Percentiles rank a stretch among this genome's conserved stretches.
These are phyloP conservation scores for Phoenix roebelenii DNA, from an alignment of 176 grass and related monocot species.

Conservation along the genomic window DNA sequence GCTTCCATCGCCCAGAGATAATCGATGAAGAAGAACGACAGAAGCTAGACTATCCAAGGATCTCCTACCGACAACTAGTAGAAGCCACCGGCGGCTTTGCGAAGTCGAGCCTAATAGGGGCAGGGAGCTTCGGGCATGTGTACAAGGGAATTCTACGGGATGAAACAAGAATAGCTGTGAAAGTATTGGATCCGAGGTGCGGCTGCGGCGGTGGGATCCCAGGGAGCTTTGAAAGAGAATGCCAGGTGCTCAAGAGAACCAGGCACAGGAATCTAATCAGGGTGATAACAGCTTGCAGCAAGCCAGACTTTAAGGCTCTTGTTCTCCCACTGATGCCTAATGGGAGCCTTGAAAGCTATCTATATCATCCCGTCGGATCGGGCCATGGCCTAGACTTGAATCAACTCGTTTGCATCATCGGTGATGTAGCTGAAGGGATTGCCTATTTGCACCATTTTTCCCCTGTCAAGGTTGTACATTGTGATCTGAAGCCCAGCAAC, in stretches of 20 bases:
- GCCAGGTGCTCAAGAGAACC: slow-evolving; percentile 72
- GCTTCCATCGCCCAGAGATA: slow-evolving; percentile 16
- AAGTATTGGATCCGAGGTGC: slow-evolving; percentile 70
- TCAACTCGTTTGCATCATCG: slow-evolving; percentile 48
- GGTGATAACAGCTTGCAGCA: slow-evolving; percentile 78
- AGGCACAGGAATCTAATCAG: slow-evolving; percentile 85
- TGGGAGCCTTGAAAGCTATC: slow-evolving; percentile 66
- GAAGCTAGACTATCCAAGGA: slow-evolving; percentile 53
- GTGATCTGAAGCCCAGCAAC: slow-evolving; percentile 88
- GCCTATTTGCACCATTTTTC: slow-evolving; percentile 88
- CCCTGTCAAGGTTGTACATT: slow-evolving; percentile 69
- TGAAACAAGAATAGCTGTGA: slow-evolving; percentile 61
- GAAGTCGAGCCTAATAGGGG: slow-evolving; percentile 49
- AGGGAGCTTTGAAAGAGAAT: slow-evolving; percentile 80
- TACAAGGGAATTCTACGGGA: slow-evolving; percentile 63
- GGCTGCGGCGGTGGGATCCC: slow-evolving; percentile 40
- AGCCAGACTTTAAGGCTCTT: slow-evolving; percentile 79
- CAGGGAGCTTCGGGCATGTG: slow-evolving; percentile 58
- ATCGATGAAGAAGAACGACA: slow-evolving; percentile 34
- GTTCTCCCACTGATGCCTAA: slow-evolving; percentile 84
- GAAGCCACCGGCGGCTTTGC: slow-evolving; percentile 79
- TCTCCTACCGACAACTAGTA: slow-evolving; percentile 64
- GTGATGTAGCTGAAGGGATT: slow-evolving; percentile 79
- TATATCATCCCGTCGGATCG: slow-evolving; percentile 39
- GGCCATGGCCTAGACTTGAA: slow-evolving; percentile 32